phyloP scores from a whole-genome alignment of 2,329 filamentous ascomycete species.

The Xylaria sp. region DNA sequence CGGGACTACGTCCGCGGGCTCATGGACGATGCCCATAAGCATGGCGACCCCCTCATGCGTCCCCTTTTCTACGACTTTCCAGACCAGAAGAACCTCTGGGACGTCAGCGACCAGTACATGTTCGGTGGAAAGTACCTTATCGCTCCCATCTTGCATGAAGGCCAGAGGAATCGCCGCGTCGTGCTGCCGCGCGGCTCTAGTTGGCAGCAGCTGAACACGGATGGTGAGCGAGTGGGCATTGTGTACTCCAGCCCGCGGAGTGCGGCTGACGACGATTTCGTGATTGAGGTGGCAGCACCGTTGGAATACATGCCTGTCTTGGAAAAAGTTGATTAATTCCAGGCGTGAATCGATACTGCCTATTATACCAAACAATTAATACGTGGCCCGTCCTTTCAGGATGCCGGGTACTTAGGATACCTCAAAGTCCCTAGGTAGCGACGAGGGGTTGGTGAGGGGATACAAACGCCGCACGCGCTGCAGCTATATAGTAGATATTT shows the following conservation, averaged over 20 bases:
- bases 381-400: too few relatives aligned
- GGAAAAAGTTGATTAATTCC: constrained; percentile 1
- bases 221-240: constrained; percentile 20
- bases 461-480: too few relatives aligned
- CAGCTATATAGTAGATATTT: background rate
- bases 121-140: constrained; percentile 65
- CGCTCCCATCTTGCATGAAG: constrained; percentile 59
- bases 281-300: constrained; percentile 16
- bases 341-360: background rate
- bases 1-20: constrained; percentile 61
- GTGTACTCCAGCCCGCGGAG: constrained; percentile 6
- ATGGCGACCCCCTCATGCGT: constrained; percentile 65
- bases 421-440: too few relatives aligned
- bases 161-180: constrained; percentile 38
- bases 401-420: too few relatives aligned
- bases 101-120: constrained; percentile 66
- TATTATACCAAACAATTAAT: too few relatives aligned
- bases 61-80: constrained; percentile 70
- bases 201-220: constrained; percentile 21
- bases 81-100: constrained; percentile 58
- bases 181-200: constrained; percentile 19
- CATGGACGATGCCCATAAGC: constrained; percentile 65
- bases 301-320: constrained; percentile 32
- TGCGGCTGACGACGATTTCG: background rate
- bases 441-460: too few relatives aligned